Percentiles rank a stretch among this genome's conserved stretches.
Evolutionary conservation across 306 rosid genomes (phyloP).

Genomic region (Abrus precatorius): DNA sequence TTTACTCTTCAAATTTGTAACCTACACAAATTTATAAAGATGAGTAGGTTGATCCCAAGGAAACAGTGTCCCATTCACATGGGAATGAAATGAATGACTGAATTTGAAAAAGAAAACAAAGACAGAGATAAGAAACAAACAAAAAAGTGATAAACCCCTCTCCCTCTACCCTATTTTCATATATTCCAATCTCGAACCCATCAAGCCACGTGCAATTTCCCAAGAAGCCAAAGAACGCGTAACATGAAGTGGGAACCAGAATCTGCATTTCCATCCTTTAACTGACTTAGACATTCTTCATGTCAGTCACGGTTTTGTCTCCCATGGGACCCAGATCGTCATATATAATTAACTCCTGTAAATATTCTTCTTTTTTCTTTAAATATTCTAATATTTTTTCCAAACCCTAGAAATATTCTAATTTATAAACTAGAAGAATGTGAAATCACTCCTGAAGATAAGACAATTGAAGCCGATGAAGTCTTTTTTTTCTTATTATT

Average conservation of each 20-base stretch:
- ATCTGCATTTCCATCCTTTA: neutral
- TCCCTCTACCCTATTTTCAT: neutral
- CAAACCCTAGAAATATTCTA: no score
- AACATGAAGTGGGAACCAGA: constrained; percentile 55
- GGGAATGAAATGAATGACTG: constrained; percentile 11
- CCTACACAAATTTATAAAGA: no score
- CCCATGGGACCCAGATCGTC: neutral
- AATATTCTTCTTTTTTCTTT: neutral
- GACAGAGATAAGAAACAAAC: neutral
- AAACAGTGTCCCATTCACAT: constrained; percentile 19
- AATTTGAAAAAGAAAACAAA: constrained; percentile 14
- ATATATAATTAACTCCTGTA: neutral
- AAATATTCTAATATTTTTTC: no score
- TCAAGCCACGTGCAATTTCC: constrained; percentile 25
- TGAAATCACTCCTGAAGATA: no score
- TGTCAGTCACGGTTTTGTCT: constrained; percentile 25
- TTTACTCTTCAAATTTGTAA: no score
- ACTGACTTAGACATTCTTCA: constrained; percentile 28
- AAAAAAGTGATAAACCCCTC: constrained; percentile 6
- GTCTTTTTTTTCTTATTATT: no score
- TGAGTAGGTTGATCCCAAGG: neutral
- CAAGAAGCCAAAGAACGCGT: constrained; percentile 41
- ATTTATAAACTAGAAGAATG: no score
- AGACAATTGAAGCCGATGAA: no score
- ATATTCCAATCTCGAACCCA: neutral